Base-by-base conservation (phyloP, 345 rosid species). In the Corchorus olitorius region DNA sequence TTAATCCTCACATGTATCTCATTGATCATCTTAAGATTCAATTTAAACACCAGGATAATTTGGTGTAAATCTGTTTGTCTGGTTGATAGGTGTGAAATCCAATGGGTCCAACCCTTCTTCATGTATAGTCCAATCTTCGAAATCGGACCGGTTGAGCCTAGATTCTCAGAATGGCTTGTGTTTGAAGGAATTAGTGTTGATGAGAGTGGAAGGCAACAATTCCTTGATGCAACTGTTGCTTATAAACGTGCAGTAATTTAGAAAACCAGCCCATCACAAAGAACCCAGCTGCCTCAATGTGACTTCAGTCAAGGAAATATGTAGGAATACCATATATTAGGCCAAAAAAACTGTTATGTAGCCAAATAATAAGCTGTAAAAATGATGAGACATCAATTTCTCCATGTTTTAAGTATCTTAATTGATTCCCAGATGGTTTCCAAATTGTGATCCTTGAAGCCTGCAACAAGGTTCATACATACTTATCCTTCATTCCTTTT, bases 21-120 rank as follows among this genome's bases (percentile, higher is more conserved):
- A n/a, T n/a, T n/a, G n/a, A n/a, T n/a, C n/a, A n/a, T n/a, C n/a
- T n/a, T n/a, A n/a, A n/a, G n/a, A n/a, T n/a, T n/a, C n/a, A n/a
- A n/a, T n/a, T n/a, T n/a, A n/a, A n/a, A n/a, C n/a, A n/a, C n/a
- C n/a, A n/a, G n/a, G n/a, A n/a, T n/a, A n/a, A 11, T 14, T 8
- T 50, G 54, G 11, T 50, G 2, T 50, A 9, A 50, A 50, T 14
- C 16, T 8, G 11, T 50, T 50, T 50, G 54, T 50, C 54, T 50
- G 54, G 14, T 56, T 22, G 19, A 34, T 81, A 94, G 94, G 79
- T 92, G 97, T 35, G 93, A 91, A 33, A 92, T 94, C 97, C 96
- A 78, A 91, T 94, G 97, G 97, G 98, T 72, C 97, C 97, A 0
- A 92, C 90, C 39, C 84, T 86, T 77, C 97, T 94, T 64, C 97